Evolutionary conservation across 1,139 yeast genomes (phyloP).

Genomic region (Saccharomycopsis phalli): DNA sequence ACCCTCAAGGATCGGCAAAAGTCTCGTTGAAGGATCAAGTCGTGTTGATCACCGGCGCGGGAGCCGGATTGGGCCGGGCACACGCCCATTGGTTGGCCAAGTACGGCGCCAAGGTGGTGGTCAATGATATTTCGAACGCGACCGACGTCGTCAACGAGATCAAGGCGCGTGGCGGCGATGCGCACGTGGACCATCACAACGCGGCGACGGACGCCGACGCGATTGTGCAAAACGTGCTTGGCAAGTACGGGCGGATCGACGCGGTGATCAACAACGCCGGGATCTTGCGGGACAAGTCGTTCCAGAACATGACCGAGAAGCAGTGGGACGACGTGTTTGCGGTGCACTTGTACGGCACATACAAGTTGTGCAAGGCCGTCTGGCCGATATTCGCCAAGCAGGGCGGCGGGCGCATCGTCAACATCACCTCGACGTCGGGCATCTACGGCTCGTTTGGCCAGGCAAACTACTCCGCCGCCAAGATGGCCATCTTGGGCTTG

Average conservation of each 20-base stretch:
- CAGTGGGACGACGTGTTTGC: conserved; percentile 80
- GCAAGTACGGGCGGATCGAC: conserved; percentile 77
- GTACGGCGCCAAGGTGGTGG: conserved; percentile 93
- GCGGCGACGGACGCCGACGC: conserved; percentile 70
- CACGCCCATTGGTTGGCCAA: conserved; percentile 80
- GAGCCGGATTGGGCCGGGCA: conserved; percentile 89
- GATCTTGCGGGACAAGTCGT: conserved; percentile 83
- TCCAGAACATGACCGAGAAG: conserved; percentile 70
- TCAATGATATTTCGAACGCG: conserved; percentile 82
- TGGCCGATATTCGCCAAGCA: conserved; percentile 85
- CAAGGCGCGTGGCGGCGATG: conserved; percentile 65
- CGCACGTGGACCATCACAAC: conserved; percentile 77
- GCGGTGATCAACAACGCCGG: conserved; percentile 85
- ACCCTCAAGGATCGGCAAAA: conserved; percentile 44
- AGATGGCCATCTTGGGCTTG: conserved; percentile 80
- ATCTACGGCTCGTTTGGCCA: conserved; percentile 97
- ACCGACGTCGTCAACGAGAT: conserved; percentile 70
- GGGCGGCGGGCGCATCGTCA: conserved; percentile 73
- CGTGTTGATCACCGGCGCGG: conserved; percentile 91
- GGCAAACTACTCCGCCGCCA: conserved; percentile 92
- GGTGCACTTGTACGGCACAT: conserved; percentile 81
- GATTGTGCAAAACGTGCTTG: conserved; percentile 71
- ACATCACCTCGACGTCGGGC: conserved; percentile 92
- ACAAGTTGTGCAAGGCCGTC: conserved; percentile 75
- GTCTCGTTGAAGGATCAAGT: conserved; percentile 73